Base-by-base conservation (phyloP, 768 basidiomycete species). In the Trametes cinnabarina region DNA sequence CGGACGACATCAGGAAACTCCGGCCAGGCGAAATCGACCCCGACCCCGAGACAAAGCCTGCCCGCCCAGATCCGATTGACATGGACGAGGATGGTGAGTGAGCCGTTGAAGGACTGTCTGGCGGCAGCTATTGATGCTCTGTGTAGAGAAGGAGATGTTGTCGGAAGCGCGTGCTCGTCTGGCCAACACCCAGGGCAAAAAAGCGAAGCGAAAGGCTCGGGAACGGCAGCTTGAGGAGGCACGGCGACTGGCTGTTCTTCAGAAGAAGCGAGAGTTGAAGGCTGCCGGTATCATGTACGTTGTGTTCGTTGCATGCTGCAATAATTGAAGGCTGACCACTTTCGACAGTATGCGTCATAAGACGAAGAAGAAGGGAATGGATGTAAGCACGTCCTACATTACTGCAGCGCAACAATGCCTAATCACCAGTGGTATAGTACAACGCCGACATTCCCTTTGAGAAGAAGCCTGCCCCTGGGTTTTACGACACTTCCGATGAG, bases 361-460 rank as follows among this genome's bases (percentile, higher is more conserved):
- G 76, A 84, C 88, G 4, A 98, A 98, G 77, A 88, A 89, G 75
- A 96, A 91, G 72, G 95, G 95, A 54, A 98, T 98, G 97, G 96
- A 97, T 73, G 92, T 92, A 72, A 66, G 89, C 77, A 19, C 3
- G 47, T 28, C 35, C 55, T 43, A 32, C 39, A 46, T n/a, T 35
- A 44, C 34, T 49, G 57, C 19, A 34, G 47, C 15, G 43, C 7
- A 32, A 12, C n/a, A n/a, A n/a, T 4, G 51, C 40, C 57, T 68
- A 35, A 58, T 59, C 49, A 28, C 26, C 48, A n/a, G 35, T 32
- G 22, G 44, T 63, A 30, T 63, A 97, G 91, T 99, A 98, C 76
- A 99, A 98, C 67, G 85, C 94, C 49, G 97, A 99, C 69, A 97
- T 98, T 64, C 97, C 97, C 0, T 98, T 98, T 70, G 97, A 99